Evolutionary conservation across 345 rosid species (phyloP).

Genomic region (Pelargonium nanum): DNA sequence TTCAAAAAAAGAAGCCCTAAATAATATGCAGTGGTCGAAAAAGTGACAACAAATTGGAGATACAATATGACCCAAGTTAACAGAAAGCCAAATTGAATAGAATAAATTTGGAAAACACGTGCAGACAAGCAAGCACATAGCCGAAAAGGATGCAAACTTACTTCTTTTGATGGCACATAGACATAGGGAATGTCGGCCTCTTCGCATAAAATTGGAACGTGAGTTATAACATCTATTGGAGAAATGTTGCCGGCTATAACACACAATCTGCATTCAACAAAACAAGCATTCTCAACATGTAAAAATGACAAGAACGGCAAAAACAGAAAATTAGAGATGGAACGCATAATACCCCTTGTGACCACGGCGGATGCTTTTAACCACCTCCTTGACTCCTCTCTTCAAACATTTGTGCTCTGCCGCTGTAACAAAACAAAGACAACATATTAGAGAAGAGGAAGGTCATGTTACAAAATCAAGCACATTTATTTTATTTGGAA

Average conservation of each 20-base stretch:
- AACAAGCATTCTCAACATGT: too few relatives aligned
- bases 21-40: too few relatives aligned
- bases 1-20: too few relatives aligned
- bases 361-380: conserved; percentile 79
- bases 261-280: conserved; percentile 46
- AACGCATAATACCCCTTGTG: conserved; percentile 82
- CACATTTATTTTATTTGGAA: neutral
- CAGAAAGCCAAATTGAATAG: too few relatives aligned
- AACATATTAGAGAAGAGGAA: neutral
- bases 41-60: too few relatives aligned
- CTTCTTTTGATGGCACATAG: conserved; percentile 86
- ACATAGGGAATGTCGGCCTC: conserved; percentile 76
- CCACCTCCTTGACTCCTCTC: conserved; percentile 98
- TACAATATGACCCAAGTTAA: too few relatives aligned
- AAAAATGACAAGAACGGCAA: neutral
- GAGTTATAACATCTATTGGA: conserved; percentile 94
- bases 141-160: conserved; percentile 17
- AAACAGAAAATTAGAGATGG: neutral
- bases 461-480: neutral
- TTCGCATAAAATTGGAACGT: conserved; percentile 85
- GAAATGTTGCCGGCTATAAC: conserved; percentile 96
- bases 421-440: conserved; percentile 26
- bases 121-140: too few relatives aligned
- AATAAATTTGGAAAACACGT: too few relatives aligned
- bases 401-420: conserved; percentile 86